Conservation (phyloP, 176 grass and related monocot genomes). For the Carex parvula region DNA sequence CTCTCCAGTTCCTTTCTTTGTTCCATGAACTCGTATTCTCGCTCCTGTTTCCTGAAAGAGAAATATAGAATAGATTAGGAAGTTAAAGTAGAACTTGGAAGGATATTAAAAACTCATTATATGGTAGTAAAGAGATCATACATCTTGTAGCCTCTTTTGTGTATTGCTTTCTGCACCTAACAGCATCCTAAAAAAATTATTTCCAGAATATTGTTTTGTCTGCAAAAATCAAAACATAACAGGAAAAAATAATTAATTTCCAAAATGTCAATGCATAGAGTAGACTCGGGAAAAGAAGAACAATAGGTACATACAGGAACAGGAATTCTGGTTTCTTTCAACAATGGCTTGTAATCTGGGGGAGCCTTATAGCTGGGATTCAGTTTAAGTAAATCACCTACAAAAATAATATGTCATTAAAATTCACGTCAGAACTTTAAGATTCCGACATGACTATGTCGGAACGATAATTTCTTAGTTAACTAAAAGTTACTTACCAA, state of each 20-base stretch:
- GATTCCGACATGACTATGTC: background rate
- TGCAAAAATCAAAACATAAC: constrained; percentile 37
- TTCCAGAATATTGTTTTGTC: constrained; percentile 51
- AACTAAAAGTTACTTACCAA: constrained; percentile 54
- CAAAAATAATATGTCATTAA: constrained; percentile 29
- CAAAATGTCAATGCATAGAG: background rate
- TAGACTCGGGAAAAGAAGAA: background rate
- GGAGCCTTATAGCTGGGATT: constrained; percentile 84
- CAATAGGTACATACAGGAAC: constrained; percentile 49
- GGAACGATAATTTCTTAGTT: constrained; percentile 20
- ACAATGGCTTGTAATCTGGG: constrained; percentile 70
- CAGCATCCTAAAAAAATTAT: constrained; percentile 74
- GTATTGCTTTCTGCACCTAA: constrained; percentile 69
- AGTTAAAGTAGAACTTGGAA: background rate
- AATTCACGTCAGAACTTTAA: constrained; percentile 21
- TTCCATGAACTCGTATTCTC: constrained; percentile 65
- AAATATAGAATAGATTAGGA: constrained; percentile 27
- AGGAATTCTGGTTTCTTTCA: constrained; percentile 83
- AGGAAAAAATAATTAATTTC: background rate
- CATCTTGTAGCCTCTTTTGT: constrained; percentile 74
- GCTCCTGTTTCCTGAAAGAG: constrained; percentile 73
- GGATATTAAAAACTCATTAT: constrained; percentile 10
- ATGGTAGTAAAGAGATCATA: constrained; percentile 31
- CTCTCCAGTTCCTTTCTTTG: constrained; percentile 60
- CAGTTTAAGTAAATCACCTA: constrained; percentile 72